These are phyloP conservation scores for Orbilia brochopaga DNA, from an alignment of 2,329 filamentous ascomycete genomes.

Conservation along the genomic window DNA sequence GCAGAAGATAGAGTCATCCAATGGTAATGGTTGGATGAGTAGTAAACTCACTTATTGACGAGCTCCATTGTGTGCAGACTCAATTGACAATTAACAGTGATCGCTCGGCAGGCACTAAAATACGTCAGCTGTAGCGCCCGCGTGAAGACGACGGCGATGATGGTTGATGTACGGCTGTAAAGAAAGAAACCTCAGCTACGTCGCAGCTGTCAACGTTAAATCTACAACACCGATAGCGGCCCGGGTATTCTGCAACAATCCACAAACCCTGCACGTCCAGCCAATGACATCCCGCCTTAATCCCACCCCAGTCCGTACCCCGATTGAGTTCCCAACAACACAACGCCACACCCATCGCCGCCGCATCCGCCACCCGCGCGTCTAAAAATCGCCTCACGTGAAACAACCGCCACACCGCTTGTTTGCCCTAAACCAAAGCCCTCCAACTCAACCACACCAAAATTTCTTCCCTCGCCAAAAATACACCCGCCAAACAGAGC, in stretches of 20 bases:
- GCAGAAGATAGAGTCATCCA: conserved; percentile 9
- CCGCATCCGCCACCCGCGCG: not conserved
- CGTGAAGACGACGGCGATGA: too few species aligned
- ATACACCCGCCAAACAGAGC: conserved; percentile 16
- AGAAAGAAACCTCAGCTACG: not conserved
- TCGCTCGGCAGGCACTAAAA: too few species aligned
- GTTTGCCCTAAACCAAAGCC: conserved; percentile 49
- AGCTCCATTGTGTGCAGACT: conserved; percentile 22
- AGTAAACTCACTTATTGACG: conserved; percentile 26
- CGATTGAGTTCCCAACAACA: too few species aligned
- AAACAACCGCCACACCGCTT: conserved; percentile 1
- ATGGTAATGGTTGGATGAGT: too few species aligned
- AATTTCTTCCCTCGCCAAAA: conserved; percentile 30
- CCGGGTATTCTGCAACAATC: not conserved
- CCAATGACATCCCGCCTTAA: not conserved
- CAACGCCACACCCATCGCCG: not conserved
- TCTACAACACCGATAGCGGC: conserved; percentile 1
- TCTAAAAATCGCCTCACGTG: conserved; percentile 5
- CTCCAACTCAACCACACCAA: conserved; percentile 39
- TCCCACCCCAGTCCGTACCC: not conserved
- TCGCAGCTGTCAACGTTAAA: not conserved
- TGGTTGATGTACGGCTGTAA: too few species aligned
- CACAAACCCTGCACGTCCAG: not conserved
- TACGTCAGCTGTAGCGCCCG: too few species aligned
- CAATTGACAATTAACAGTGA: too few species aligned